Evolutionary conservation across 2,329 filamentous ascomycete species (phyloP), one percentile per base, ranked within the genome.

Genomic region (Cercospora canescens): DNA sequence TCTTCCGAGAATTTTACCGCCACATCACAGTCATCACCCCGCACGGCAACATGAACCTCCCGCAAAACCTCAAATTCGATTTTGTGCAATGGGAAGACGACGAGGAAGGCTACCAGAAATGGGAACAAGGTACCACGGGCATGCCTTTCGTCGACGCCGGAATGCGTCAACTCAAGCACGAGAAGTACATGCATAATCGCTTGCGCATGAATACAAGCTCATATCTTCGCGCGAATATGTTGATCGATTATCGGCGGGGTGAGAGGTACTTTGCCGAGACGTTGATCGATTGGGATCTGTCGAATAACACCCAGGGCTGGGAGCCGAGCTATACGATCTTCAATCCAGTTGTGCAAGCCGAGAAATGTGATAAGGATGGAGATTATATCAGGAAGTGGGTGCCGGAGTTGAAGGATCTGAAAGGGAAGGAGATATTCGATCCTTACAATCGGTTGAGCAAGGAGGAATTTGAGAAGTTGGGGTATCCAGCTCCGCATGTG

Each of bases 371-470:
- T 74, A 82, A 86, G 0, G 83, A 90, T 0, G 94, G 93, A 0
- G 87, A 88, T 8, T 97, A 94, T 76, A 96, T 97, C 65, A 85
- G 91, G 35, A 87, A 87, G 65, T 97, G 93, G 93, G 83, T 97
- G 3, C 89, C 89, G 0, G 93, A 97, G 79, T 79, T 97, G 64
- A 84, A 80, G 30, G 84, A 79, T 0, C 73, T 83, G 5, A 62
- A 80, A 55, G 81, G 83, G 0, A 85, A 85, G 66, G 83, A 80
- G 1, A 73, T 85, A 1, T 85, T 84, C 70, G 81, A 81, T 63
- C 83, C 83, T 0, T 78, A 80, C 70, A 78, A 77, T 39, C 70
- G 83, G 24, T 71, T 84, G 65, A 74, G 72, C 8, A 80, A 81
- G 68, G 73, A 77, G n/a, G 81, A 83, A 65, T 85, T 84, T 72